Evolutionary conservation across 352 stramenopile genomes (phyloP).

Genomic region (Lagenidium sp.): DNA sequence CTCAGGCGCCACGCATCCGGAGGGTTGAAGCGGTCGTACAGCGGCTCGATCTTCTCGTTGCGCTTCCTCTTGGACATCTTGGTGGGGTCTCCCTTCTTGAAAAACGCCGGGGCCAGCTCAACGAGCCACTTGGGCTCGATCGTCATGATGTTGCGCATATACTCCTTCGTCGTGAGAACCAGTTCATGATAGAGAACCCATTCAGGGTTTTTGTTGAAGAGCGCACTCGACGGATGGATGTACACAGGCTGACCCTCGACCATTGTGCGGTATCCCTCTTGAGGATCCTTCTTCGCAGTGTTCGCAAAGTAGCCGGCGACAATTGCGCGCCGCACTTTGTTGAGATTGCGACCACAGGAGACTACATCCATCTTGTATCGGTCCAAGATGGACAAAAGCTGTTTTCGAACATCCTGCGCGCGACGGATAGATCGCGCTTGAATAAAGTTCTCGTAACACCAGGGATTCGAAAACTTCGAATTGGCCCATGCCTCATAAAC

Average conservation of each 20-base stretch:
- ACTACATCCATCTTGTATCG: slow-evolving; percentile 98
- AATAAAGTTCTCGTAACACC: slow-evolving; percentile 99
- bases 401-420: slow-evolving; percentile 98
- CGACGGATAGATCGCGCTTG: slow-evolving; percentile 95
- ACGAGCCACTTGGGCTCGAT: slow-evolving; percentile 99
- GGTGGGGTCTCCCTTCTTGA: slow-evolving; percentile 96
- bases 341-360: slow-evolving; percentile 94
- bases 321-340: slow-evolving; percentile 97
- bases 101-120: slow-evolving; percentile 94
- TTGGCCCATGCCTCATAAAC: slow-evolving; percentile 99
- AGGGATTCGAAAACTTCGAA: slow-evolving; percentile 97
- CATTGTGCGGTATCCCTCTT: slow-evolving; percentile 98
- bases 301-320: slow-evolving; percentile 99
- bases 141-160: slow-evolving; percentile 99
- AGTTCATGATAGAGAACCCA: slow-evolving; percentile 99
- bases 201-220: slow-evolving; percentile 99
- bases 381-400: slow-evolving; percentile 98
- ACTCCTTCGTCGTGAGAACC: slow-evolving; percentile 93
- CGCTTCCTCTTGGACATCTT: slow-evolving; percentile 97
- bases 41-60: slow-evolving; percentile 99
- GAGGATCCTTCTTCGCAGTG: slow-evolving; percentile 98
- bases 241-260: slow-evolving; percentile 98
- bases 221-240: slow-evolving; percentile 95
- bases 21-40: slow-evolving; percentile 98
- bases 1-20: slow-evolving; percentile 96